Conservation (phyloP, 1,284 basidiomycete species). For the Microbotryum lychnidis-dioicae region DNA sequence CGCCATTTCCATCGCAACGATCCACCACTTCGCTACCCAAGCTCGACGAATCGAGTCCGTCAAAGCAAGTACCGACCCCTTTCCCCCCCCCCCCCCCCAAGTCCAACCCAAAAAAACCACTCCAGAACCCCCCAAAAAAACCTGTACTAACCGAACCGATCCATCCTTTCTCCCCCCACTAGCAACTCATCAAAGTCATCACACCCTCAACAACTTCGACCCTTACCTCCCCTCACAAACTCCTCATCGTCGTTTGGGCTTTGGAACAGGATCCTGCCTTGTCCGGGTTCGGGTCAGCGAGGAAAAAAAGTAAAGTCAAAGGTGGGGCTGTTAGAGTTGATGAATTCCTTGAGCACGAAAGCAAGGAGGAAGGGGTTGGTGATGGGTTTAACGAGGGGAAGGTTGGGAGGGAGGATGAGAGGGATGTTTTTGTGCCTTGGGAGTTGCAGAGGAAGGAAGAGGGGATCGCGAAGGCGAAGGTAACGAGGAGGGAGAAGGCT, state of each 20-base stretch:
- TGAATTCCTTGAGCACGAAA: neutral
- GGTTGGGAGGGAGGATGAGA: neutral
- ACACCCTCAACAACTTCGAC: neutral
- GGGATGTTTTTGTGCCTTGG: slow-evolving; percentile 68
- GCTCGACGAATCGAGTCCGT: slow-evolving; percentile 63
- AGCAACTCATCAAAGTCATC: slow-evolving; percentile 30
- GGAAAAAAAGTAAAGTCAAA: neutral
- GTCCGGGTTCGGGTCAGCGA: slow-evolving; percentile 19
- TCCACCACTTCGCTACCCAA: slow-evolving; percentile 80
- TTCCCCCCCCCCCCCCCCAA: too few species aligned
- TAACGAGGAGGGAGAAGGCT: slow-evolving; percentile 33
- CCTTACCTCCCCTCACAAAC: slow-evolving; percentile 52
- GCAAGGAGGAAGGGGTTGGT: neutral
- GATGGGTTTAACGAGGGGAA: neutral
- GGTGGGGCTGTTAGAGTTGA: neutral
- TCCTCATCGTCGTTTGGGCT: slow-evolving; percentile 98
- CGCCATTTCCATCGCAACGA: slow-evolving; percentile 87
- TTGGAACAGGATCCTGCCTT: slow-evolving; percentile 66
- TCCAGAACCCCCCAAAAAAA: too few species aligned
- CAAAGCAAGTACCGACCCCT: slow-evolving; percentile 46
- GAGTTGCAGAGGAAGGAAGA: slow-evolving; percentile 39
- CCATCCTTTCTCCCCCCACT: neutral
- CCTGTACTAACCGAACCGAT: neutral
- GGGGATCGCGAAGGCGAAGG: neutral
- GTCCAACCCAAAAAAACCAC: neutral